Percentiles rank a stretch among this genome's conserved stretches.
phyloP scores from a whole-genome alignment of 2,329 filamentous ascomycete species.

The Acrocalymma vagum region DNA sequence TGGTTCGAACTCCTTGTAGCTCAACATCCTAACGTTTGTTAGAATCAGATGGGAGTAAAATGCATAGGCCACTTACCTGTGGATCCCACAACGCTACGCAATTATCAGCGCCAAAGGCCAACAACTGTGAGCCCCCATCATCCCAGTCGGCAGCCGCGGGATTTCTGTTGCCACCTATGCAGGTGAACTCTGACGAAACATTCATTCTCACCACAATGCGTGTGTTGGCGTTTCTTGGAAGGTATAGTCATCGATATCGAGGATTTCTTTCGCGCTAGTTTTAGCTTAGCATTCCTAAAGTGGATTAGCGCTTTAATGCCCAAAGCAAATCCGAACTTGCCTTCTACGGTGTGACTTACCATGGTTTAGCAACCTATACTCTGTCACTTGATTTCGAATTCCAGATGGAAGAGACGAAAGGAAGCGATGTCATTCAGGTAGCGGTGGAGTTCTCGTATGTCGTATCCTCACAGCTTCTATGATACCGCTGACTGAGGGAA shows the following conservation, averaged over 20 bases:
- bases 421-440: conserved; percentile 59
- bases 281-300: conserved; percentile 32
- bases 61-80: conserved; percentile 61
- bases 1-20: conserved; percentile 66
- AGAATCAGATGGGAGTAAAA: conserved; percentile 12
- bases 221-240: conserved; percentile 8
- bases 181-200: conserved; percentile 62
- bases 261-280: conserved; percentile 41
- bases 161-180: conserved; percentile 89
- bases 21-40: conserved; percentile 48
- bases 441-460: conserved; percentile 78
- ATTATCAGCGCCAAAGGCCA: conserved; percentile 89
- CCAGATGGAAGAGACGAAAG: conserved; percentile 19
- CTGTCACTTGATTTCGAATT: no score
- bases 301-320: conserved; percentile 24
- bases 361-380: no score
- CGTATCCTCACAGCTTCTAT: background rate
- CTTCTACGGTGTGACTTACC: no score
- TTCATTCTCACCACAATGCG: conserved; percentile 35
- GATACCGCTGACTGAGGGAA: conserved; percentile 28
- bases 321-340: no score
- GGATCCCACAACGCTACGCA: conserved; percentile 92
- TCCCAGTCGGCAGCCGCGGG: conserved; percentile 92
- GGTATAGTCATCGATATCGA: conserved; percentile 28
- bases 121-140: conserved; percentile 64